Percentiles rank a stretch among this genome's conserved stretches.
phyloP scores from a whole-genome alignment of 345 rosid species.

The Pelargonium nanum region DNA sequence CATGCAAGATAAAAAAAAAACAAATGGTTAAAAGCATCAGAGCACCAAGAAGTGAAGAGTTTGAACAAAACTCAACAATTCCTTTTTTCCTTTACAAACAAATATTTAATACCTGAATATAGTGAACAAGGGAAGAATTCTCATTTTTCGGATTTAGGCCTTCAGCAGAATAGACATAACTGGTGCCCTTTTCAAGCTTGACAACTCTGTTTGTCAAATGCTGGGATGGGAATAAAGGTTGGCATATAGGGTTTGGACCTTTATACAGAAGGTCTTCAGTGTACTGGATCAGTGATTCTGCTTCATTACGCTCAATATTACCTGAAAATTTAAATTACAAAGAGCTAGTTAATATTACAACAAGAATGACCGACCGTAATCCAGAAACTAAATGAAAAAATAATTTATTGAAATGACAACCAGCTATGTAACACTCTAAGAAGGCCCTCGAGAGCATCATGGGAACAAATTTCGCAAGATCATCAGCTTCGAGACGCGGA shows the following conservation, averaged over 20 bases:
- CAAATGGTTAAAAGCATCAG: too few relatives aligned
- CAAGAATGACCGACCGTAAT: not conserved
- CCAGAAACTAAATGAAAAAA: not conserved
- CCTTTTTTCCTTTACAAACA: not conserved
- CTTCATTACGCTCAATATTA: slow-evolving; percentile 54
- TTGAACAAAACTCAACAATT: not conserved
- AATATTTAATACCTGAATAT: slow-evolving; percentile 52
- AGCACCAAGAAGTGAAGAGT: not conserved
- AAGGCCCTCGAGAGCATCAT: slow-evolving; percentile 61
- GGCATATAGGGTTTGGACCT: slow-evolving; percentile 51
- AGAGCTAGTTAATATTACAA: not conserved
- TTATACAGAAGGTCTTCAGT: slow-evolving; percentile 52
- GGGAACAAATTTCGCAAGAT: slow-evolving; percentile 55
- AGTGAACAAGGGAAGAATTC: slow-evolving; percentile 69
- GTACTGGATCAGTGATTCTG: slow-evolving; percentile 47
- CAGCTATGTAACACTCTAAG: slow-evolving; percentile 72
- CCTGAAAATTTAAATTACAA: slow-evolving; percentile 29
- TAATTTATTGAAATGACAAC: slow-evolving; percentile 19
- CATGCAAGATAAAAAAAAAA: too few relatives aligned
- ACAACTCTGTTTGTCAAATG: slow-evolving; percentile 59
- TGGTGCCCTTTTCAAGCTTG: slow-evolving; percentile 48
- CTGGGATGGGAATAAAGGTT: slow-evolving; percentile 60
- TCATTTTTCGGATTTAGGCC: slow-evolving; percentile 74
- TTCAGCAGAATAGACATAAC: slow-evolving; percentile 38
- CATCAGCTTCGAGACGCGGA: slow-evolving; percentile 39